Evolutionary conservation across 2,329 filamentous ascomycete species (phyloP).

Genomic region (Beauveria medogensis): DNA sequence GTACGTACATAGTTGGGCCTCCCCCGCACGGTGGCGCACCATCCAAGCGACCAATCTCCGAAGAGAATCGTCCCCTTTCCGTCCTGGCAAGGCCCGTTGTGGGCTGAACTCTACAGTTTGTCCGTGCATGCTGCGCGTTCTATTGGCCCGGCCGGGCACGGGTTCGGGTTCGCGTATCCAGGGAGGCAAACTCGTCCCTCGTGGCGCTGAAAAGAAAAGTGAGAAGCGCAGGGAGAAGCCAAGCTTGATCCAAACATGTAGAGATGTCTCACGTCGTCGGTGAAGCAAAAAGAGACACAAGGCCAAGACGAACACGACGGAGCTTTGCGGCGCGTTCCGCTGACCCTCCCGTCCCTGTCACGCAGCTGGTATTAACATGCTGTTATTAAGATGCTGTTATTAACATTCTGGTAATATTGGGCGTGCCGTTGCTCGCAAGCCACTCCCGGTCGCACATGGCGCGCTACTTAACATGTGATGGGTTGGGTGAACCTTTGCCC

Average conservation of each 20-base stretch:
- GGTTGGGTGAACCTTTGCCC: too few species aligned
- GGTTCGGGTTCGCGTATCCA: neutral
- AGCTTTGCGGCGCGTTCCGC: neutral
- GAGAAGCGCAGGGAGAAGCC: neutral
- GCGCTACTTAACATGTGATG: too few species aligned
- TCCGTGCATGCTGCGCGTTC: neutral
- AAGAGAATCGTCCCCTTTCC: neutral
- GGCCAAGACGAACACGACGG: neutral
- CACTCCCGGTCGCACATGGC: neutral
- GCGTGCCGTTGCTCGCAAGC: neutral
- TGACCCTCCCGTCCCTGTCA: neutral
- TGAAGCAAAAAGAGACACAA: neutral
- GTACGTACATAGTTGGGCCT: too few species aligned
- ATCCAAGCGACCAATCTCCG: slow-evolving; percentile 5
- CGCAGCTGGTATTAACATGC: neutral
- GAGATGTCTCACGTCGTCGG: neutral
- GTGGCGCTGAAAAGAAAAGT: neutral
- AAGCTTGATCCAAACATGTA: too few species aligned
- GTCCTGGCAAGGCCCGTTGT: neutral
- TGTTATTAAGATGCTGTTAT: too few species aligned
- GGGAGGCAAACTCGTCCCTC: neutral
- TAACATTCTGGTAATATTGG: neutral
- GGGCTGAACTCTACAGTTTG: neutral
- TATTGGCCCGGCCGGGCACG: neutral
- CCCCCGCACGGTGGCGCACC: slow-evolving; percentile 4